A percentile compares a stretch with the other conserved stretches of the same genome.
Evolutionary conservation across 495 filamentous ascomycete genomes (phyloP).

Genomic region (Recurvomyces mirabilis): DNA sequence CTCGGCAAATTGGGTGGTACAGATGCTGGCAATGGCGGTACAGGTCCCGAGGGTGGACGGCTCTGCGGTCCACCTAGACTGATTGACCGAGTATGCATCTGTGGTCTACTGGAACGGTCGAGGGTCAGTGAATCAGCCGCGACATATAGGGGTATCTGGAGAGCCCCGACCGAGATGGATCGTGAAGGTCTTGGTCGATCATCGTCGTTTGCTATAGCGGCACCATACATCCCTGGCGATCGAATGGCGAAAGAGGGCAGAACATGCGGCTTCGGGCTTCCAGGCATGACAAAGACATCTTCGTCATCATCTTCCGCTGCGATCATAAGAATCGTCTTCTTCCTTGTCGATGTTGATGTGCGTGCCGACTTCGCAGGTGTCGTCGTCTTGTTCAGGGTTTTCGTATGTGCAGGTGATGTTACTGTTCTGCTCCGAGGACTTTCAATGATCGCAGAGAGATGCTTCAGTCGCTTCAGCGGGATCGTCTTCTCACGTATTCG

Average conservation of each 20-base stretch:
- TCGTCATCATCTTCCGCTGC: background rate
- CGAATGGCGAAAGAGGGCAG: conserved; percentile 16
- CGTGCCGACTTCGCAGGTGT: background rate
- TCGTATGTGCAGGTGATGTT: too few species aligned
- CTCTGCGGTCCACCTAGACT: conserved; percentile 17
- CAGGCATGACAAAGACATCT: conserved; percentile 12
- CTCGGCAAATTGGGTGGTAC: background rate
- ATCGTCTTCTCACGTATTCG: conserved; percentile 2
- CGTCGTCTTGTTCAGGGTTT: too few species aligned
- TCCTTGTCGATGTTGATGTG: background rate
- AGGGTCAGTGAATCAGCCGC: background rate
- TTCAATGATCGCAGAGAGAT: conserved; percentile 18
- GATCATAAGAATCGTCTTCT: background rate
- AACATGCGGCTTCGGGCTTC: conserved; percentile 13
- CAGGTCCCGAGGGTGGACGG: conserved; percentile 16
- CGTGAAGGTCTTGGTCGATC: background rate
- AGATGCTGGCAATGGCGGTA: conserved; percentile 18
- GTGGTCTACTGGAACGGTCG: background rate
- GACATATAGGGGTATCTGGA: conserved; percentile 6
- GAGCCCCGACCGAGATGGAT: conserved; percentile 14
- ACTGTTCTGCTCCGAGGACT: conserved; percentile 8
- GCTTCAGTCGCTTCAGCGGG: conserved; percentile 15
- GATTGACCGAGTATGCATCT: conserved; percentile 17
- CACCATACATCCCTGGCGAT: conserved; percentile 13
- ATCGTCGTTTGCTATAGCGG: conserved; percentile 10